Evolutionary conservation across 495 filamentous ascomycete genomes (phyloP), one percentile per base, ranked within the genome.

Genomic region (Aspergillus bridgeri): DNA sequence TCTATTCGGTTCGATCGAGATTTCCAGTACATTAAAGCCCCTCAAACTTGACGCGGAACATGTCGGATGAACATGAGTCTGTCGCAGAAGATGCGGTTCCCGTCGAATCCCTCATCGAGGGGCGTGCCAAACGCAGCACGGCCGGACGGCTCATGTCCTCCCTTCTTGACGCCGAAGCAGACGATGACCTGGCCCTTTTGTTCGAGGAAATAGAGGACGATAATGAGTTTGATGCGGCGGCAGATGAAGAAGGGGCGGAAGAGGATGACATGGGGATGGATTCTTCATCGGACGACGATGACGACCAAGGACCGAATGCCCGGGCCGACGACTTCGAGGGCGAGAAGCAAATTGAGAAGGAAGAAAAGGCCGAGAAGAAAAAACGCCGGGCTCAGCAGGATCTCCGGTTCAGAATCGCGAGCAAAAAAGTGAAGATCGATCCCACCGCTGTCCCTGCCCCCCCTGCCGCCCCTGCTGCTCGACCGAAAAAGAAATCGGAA

Each of bases 401-500:
- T 51, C 79, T 74, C 69, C 75, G 71, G 59, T 78, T 72, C 61
- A 71, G 72, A 57, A 78, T 76, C 15, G 63, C 75, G 47, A 78
- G 79, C 59, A 88, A 87, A 62, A 81, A 76, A 66, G 83, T 86
- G 61, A 88, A 85, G 59, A 78, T 92, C 20, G 85, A 89, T 72
- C 74, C 84, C 3, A 82, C 80, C 21, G 72, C 75, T 33, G 73
- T 76, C 33, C 71, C 81, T 19, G 65, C 79, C 22, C 67, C 71
- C 29, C 65, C 75, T 52, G 67, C 77, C 27, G 66, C 76, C 22
- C 65, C 75, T 24, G 71, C 80, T 17, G 79, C 87, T 19, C 82
- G 89, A 56, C 88, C 87, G 3, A 92, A 90, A 78, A 98, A 96
- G 79, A 97, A 96, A 73, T 91, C 89, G 3, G 94, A 97, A 73